Base-by-base conservation (phyloP, 352 stramenopile genomes). In the Sclerospora graminicola region DNA sequence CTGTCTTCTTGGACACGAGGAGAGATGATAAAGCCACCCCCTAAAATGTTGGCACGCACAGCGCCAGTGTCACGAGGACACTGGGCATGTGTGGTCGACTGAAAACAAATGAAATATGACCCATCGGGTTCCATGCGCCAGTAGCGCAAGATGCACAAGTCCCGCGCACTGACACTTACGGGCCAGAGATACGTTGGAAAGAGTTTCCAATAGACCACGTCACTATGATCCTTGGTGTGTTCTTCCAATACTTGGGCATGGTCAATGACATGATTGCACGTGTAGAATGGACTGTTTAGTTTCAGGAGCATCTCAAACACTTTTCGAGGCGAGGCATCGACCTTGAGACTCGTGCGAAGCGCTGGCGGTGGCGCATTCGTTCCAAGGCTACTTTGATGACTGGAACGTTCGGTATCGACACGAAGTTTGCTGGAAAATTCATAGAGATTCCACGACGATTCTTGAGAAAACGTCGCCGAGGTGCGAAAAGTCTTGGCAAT, bases 91-190 rank as follows among this genome's bases (percentile, higher is more conserved):
- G 69, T 74, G 11, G 75, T 88, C n/a, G 80, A 92, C 60, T 92
- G 80, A 47, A 89, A 86, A 46, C 77, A 89, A 41, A 92, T 74
- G 47, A 89, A 84, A 34, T 89, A 92, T 2, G 77, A 84, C 18
- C 67, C 62, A 48, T 89, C 77, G 4, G 79, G 66, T 33, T 89
- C 75, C 52, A 84, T 88, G 9, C 73, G 75, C 80, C 80, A 92
- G 45, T 92, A 88, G 18, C 80, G 74, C 2, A 89, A 53, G 33
- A 92, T 49, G 23, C 75, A 88, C 20, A 88, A 46, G 14, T 92
- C 77, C 7, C 80, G 77, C n/a, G 69, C 52, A 30, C 69, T 72
- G 4, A 82, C 75, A 14, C 65, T 52, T 15, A 88, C 58, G 14
- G 80, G 80, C 80, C 80, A 91, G 9, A 91, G 28, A 47, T 65